These are phyloP conservation scores for Macrotyloma uniflorum DNA, from an alignment of 306 rosid species.

Conservation along the genomic window DNA sequence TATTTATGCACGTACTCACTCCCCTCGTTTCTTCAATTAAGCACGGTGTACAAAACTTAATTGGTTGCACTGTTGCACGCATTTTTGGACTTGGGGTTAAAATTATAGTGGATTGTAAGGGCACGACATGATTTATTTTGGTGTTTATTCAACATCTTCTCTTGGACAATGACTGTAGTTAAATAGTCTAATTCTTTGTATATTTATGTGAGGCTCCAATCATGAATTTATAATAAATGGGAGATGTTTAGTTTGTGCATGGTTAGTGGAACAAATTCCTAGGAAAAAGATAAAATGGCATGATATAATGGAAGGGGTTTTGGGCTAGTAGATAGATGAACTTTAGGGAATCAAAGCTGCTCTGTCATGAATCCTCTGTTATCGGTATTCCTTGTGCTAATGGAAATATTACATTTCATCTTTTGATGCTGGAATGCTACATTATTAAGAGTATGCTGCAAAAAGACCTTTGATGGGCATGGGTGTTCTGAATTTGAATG, in stretches of 20 bases:
- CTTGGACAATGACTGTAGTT: not conserved
- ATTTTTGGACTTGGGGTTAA: not conserved
- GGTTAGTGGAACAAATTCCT: not conserved
- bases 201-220: not conserved
- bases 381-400: not conserved
- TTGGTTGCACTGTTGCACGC: not conserved
- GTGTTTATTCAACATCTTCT: conserved; percentile 18
- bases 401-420: not conserved
- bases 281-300: not conserved
- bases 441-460: not conserved
- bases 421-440: not conserved
- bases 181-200: not conserved
- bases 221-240: not conserved
- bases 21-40: not conserved
- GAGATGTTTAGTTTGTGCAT: not conserved
- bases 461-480: not conserved
- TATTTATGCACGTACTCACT: not conserved
- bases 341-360: not conserved
- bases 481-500: not conserved
- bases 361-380: not conserved
- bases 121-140: not conserved
- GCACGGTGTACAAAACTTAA: not conserved
- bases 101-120: not conserved
- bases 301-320: not conserved
- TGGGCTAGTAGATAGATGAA: not conserved